These are phyloP conservation scores for Sindora glabra DNA, from an alignment of 306 rosid genomes.

Conservation along the genomic window DNA sequence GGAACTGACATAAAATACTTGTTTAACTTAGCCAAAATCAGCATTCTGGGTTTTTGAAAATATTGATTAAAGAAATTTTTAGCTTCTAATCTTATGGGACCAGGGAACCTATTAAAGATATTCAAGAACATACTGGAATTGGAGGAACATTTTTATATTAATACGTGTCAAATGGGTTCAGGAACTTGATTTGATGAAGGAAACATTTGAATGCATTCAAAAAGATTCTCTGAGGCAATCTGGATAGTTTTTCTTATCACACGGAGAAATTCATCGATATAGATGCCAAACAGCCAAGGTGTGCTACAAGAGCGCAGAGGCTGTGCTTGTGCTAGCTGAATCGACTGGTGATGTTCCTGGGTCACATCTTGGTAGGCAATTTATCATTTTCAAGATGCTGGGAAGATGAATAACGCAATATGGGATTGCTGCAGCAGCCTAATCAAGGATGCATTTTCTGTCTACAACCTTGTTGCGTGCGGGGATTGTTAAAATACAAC, in stretches of 20 bases:
- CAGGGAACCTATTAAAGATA: slow-evolving; percentile 43
- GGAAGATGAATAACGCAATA: slow-evolving; percentile 10
- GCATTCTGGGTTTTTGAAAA: slow-evolving; percentile 83
- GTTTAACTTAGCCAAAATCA: slow-evolving; percentile 66
- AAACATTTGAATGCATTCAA: slow-evolving; percentile 44
- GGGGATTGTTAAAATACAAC: not conserved
- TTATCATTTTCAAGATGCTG: slow-evolving; percentile 35
- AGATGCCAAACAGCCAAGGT: slow-evolving; percentile 64
- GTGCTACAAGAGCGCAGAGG: slow-evolving; percentile 50
- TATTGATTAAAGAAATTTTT: slow-evolving; percentile 61
- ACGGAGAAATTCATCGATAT: slow-evolving; percentile 57
- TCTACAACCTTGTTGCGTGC: not conserved
- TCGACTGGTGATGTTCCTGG: slow-evolving; percentile 46
- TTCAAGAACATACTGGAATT: slow-evolving; percentile 45
- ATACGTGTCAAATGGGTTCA: slow-evolving; percentile 80
- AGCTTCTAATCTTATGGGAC: slow-evolving; percentile 39
- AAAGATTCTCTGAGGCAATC: slow-evolving; percentile 38
- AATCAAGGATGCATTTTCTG: not conserved
- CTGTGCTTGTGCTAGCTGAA: slow-evolving; percentile 54
- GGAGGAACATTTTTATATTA: slow-evolving; percentile 51
- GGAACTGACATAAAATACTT: slow-evolving; percentile 66
- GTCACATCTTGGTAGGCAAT: slow-evolving; percentile 56
- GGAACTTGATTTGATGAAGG: slow-evolving; percentile 62
- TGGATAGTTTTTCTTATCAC: slow-evolving; percentile 39
- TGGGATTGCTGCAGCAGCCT: not conserved